Base-by-base conservation (phyloP, 345 rosid species). In the Citrus australasica region DNA sequence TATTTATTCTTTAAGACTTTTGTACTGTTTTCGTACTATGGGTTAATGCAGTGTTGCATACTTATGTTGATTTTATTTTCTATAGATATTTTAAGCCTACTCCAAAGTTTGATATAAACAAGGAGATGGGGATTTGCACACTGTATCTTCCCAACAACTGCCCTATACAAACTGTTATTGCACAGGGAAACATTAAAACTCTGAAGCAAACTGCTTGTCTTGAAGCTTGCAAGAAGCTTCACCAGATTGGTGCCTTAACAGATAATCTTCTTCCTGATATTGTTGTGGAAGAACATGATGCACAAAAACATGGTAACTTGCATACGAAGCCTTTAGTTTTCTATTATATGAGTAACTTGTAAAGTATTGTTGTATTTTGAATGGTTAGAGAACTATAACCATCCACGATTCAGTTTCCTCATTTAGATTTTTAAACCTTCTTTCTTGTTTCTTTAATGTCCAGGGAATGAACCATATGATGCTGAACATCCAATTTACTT, bases 191-290 rank as follows among this genome's bases (percentile, higher is more conserved):
- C 59, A 1, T 19, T 56, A 87, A 82, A 67, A 69, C 32, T 73
- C 58, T 89, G 76, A 94, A 89, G 88, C 89, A 90, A 83, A 86
- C 76, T 84, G 94, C 88, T 37, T 96, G 97, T 79, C 90, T 96
- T 68, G 87, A 94, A 91, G 97, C 97, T 62, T 94, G 98, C 90
- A 89, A 84, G 82, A 78, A 87, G 76, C 93, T 96, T 33, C 92
- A 96, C 58, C 1, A 38, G 78, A 72, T 78, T 83, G 95, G 97
- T 51, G 93, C 97, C 81, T 85, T 96, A 75, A 91, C 90, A 13
- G 97, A 94, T 88, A 51, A 94, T 76, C 97, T 94, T 77, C 87
- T 96, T 74, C 99, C 97, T 51, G 93, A 89, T 78, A 89, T 84
- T 80, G 86, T 90, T 58, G 74, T 65, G 69, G 97, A 88, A 82